Evolutionary conservation across 2,329 filamentous ascomycete genomes (phyloP).

Genomic region (Nemania sp.): DNA sequence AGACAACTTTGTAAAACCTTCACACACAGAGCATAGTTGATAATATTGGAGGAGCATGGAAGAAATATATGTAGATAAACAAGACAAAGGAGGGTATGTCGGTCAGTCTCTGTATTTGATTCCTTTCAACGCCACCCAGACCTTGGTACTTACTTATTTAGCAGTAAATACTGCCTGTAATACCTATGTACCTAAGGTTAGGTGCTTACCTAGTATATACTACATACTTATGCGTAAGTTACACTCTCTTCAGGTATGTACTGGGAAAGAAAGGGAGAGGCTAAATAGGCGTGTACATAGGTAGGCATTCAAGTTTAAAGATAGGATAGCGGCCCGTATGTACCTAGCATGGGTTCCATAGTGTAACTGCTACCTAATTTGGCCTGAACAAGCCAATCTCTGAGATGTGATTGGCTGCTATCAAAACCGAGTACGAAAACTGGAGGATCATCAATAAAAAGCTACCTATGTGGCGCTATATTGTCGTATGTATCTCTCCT

Average conservation of each 20-base stretch:
- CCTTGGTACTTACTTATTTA: not conserved
- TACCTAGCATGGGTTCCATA: constrained; percentile 12
- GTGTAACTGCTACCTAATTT: constrained; percentile 23
- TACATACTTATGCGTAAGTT: too few species aligned
- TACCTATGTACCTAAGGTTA: too few species aligned
- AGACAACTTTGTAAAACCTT: not conserved
- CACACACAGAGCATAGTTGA: not conserved
- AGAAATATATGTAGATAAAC: not conserved
- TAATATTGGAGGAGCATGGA: not conserved
- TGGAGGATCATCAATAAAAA: constrained; percentile 3
- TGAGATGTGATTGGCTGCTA: constrained; percentile 25
- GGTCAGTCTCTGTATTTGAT: not conserved
- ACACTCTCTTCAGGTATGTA: not conserved
- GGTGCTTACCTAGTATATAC: too few species aligned
- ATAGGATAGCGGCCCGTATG: constrained; percentile 1
- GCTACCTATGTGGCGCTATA: not conserved
- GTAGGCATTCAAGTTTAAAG: not conserved
- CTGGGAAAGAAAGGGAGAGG: not conserved
- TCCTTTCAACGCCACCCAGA: not conserved
- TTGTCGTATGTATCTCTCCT: not conserved
- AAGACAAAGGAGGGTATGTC: not conserved
- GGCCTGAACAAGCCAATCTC: constrained; percentile 17
- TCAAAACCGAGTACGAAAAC: constrained; percentile 31
- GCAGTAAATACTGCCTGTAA: not conserved
- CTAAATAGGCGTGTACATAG: not conserved